phyloP scores from a whole-genome alignment of 1,284 basidiomycete genomes.

The Caloboletus inedulis region DNA sequence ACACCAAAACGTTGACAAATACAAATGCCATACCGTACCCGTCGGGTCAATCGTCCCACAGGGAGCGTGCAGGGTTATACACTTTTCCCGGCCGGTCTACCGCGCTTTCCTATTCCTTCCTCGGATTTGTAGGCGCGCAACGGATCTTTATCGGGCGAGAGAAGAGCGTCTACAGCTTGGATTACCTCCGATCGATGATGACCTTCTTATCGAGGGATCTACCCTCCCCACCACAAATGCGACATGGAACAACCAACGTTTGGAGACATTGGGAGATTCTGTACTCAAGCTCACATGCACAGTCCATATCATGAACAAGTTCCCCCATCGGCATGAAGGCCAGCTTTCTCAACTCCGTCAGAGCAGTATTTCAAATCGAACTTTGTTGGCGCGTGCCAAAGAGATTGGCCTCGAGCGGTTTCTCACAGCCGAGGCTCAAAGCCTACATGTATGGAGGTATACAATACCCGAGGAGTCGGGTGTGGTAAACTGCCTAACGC shows the following conservation, averaged over 20 bases:
- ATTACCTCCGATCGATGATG: constrained; percentile 54
- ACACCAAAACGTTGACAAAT: constrained; percentile 17
- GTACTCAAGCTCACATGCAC: constrained; percentile 75
- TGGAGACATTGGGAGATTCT: constrained; percentile 83
- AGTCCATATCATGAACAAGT: constrained; percentile 72
- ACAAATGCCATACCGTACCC: constrained; percentile 24
- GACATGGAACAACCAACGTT: constrained; percentile 73
- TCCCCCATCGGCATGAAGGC: constrained; percentile 76
- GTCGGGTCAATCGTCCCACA: constrained; percentile 50
- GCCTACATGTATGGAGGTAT: constrained; percentile 61
- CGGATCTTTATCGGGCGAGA: constrained; percentile 60
- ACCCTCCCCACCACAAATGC: constrained; percentile 63
- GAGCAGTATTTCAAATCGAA: constrained; percentile 64
- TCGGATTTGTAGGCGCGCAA: constrained; percentile 61
- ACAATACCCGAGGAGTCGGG: constrained; percentile 39
- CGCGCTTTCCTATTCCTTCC: constrained; percentile 58
- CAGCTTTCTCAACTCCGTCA: constrained; percentile 66
- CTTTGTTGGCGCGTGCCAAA: constrained; percentile 62
- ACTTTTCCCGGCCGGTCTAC: constrained; percentile 47
- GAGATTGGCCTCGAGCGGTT: constrained; percentile 60
- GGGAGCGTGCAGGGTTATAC: constrained; percentile 49
- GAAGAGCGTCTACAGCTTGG: constrained; percentile 49
- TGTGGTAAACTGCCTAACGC: constrained; percentile 25
- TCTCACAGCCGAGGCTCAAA: constrained; percentile 57
- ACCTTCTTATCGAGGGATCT: constrained; percentile 65